phyloP scores from a whole-genome alignment of 2,329 filamentous ascomycete species.

The Cephalotrichum gorgonifer region DNA sequence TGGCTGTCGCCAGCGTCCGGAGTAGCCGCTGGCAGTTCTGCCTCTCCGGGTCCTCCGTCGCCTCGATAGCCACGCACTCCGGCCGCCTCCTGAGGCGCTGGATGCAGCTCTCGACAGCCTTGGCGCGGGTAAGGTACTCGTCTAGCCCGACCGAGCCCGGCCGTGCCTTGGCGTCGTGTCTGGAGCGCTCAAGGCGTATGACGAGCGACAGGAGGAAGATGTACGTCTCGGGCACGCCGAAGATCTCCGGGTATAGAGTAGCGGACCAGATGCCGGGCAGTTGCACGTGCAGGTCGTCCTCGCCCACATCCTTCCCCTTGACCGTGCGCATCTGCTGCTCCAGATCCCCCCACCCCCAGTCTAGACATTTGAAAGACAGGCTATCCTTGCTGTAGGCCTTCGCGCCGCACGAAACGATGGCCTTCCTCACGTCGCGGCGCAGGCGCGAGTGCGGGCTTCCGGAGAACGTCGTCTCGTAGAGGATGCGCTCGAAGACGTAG shows the following conservation, averaged over 20 bases:
- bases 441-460: slow-evolving; percentile 7
- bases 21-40: slow-evolving; percentile 9
- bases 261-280: slow-evolving; percentile 21
- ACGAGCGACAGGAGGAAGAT: slow-evolving; percentile 21
- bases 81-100: slow-evolving; percentile 9
- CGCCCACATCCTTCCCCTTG: slow-evolving; percentile 22
- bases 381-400: slow-evolving; percentile 14
- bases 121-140: slow-evolving; percentile 21
- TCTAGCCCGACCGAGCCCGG: slow-evolving; percentile 10
- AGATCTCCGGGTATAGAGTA: slow-evolving; percentile 29
- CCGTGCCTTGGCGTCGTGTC: background rate
- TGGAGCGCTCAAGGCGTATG: slow-evolving; percentile 18
- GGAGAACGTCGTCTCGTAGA: slow-evolving; percentile 25
- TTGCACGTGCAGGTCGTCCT: slow-evolving; percentile 27
- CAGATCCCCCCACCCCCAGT: slow-evolving; percentile 19
- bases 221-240: slow-evolving; percentile 24
- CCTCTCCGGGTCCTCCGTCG: background rate
- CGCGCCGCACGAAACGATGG: slow-evolving; percentile 6
- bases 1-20: slow-evolving; percentile 19
- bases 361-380: slow-evolving; percentile 18
- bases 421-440: slow-evolving; percentile 9
- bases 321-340: slow-evolving; percentile 19
- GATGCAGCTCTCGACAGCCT: slow-evolving; percentile 21
- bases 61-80: background rate
- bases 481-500: slow-evolving; percentile 25